phyloP scores from a whole-genome alignment of 2,329 filamentous ascomycete species.

The Phialocephala subalpina region DNA sequence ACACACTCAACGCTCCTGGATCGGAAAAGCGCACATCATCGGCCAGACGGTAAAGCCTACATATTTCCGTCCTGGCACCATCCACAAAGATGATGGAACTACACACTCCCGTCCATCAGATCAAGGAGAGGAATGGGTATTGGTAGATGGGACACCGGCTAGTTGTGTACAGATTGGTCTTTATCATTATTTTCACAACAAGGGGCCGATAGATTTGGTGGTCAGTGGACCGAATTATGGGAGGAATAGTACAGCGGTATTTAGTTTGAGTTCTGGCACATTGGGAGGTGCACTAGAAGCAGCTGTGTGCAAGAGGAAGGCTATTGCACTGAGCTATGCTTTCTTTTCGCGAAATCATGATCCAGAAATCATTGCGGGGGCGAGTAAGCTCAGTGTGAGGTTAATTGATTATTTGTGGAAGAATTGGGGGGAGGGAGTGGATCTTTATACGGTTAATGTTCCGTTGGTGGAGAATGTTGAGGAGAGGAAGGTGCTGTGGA shows the following conservation, averaged over 20 bases:
- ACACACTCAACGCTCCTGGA: constrained; percentile 94
- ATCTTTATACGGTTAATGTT: constrained; percentile 92
- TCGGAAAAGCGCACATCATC: constrained; percentile 97
- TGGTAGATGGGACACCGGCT: constrained; percentile 83
- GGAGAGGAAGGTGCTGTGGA: constrained; percentile 78
- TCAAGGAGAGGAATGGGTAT: constrained; percentile 77
- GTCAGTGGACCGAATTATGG: constrained; percentile 86
- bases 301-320: constrained; percentile 71
- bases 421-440: constrained; percentile 77
- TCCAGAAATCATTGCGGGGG: constrained; percentile 79
- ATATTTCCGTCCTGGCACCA: constrained; percentile 77
- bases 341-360: constrained; percentile 88
- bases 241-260: constrained; percentile 81
- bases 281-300: constrained; percentile 81
- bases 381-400: constrained; percentile 75
- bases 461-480: constrained; percentile 82
- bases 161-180: constrained; percentile 84
- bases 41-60: constrained; percentile 84
- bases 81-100: constrained; percentile 71
- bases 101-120: constrained; percentile 62
- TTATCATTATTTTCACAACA: constrained; percentile 79
- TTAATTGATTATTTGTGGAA: constrained; percentile 81
- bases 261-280: constrained; percentile 80
- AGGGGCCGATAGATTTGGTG: constrained; percentile 77
- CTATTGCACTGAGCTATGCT: constrained; percentile 88